Evolutionary conservation across 1,139 yeast genomes (phyloP), one percentile per base, ranked within the genome.

Genomic region (Insectozyma bohioensis): DNA sequence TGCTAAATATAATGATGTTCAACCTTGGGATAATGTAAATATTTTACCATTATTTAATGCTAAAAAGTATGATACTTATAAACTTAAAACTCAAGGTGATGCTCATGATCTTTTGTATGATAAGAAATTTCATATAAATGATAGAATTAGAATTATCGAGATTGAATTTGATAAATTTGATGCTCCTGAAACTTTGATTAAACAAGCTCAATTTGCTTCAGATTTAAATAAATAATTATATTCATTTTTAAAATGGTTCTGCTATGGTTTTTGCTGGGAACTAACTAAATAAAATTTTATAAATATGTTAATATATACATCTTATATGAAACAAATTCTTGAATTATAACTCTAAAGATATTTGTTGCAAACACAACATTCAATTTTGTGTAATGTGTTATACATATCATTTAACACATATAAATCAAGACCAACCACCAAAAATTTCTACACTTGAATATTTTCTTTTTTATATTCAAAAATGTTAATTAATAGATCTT

Each of bases 111-210:
- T 85, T 49, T 76, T 82, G 48, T 52, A 58, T 20, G 74, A 74
- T 55, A 50, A 62, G 37, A 70, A 61, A 19, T 86, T 85, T 63
- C 70, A 77, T 35, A 61, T 56, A 31, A 78, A 81, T 46, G 68
- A 75, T 46, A 81, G 73, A 64, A 81, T 85, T 54, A 77, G 95
- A 68, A 60, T 85, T 65, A 67, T 86, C 43, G 95, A 86, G 67
- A 74, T 85, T 39, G 78, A 84, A 80, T 70, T 86, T 53, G 86
- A 83, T 42, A 78, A 72, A 53, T 72, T 85, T 79, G 95, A 85
- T 63, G 95, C 95, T 38, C 94, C 95, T 43, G 64, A 63, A 37
- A 75, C 78, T 54, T 75, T 86, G 63, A 66, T 61, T 12, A 47
- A 50, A 32, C 92, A 83, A 66, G 94, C 90, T 33, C 74, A 81